A percentile compares a stretch with the other conserved stretches of the same genome.
These are phyloP conservation scores for Chimonanthus praecox DNA, from an alignment of 164 flowering plant genomes.

Conservation along the genomic window DNA sequence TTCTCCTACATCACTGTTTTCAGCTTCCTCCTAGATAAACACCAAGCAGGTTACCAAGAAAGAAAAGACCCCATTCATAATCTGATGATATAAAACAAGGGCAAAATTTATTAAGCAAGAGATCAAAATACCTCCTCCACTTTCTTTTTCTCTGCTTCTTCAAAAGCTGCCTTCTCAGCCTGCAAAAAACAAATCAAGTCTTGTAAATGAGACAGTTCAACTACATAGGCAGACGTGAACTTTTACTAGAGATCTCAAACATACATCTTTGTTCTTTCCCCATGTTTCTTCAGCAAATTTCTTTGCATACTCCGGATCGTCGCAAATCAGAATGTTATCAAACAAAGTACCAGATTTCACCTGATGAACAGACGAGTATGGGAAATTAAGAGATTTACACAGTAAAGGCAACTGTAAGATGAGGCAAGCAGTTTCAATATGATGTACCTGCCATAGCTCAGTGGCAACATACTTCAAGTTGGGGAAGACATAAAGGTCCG, in stretches of 20 bases:
- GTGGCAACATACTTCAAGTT: slow-evolving; percentile 70
- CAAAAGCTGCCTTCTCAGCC: slow-evolving; percentile 12
- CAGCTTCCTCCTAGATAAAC: too few relatives aligned
- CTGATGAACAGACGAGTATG: neutral
- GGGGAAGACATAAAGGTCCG: slow-evolving; percentile 65
- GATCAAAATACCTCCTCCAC: neutral
- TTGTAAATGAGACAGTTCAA: neutral
- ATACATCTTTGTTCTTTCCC: slow-evolving; percentile 15
- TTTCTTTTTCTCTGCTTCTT: neutral
- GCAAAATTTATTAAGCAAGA: too few relatives aligned
- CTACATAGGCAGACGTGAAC: neutral
- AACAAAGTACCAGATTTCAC: slow-evolving; percentile 14
- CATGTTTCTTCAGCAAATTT: slow-evolving; percentile 16
- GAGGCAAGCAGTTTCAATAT: neutral
- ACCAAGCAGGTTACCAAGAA: too few relatives aligned
- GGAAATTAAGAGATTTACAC: neutral
- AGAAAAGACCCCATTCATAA: too few relatives aligned
- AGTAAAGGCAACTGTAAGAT: too few relatives aligned
- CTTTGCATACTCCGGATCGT: slow-evolving; percentile 14
- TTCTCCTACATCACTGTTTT: too few relatives aligned
- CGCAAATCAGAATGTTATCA: slow-evolving; percentile 11
- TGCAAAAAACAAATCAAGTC: neutral
- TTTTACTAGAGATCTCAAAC: neutral
- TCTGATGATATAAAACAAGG: too few relatives aligned
- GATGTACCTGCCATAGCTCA: slow-evolving; percentile 83